Evolutionary conservation across 192 early-diverging fungal species (phyloP), one percentile per base, ranked within the genome.

Genomic region (Gryganskiella cystojenkinii): DNA sequence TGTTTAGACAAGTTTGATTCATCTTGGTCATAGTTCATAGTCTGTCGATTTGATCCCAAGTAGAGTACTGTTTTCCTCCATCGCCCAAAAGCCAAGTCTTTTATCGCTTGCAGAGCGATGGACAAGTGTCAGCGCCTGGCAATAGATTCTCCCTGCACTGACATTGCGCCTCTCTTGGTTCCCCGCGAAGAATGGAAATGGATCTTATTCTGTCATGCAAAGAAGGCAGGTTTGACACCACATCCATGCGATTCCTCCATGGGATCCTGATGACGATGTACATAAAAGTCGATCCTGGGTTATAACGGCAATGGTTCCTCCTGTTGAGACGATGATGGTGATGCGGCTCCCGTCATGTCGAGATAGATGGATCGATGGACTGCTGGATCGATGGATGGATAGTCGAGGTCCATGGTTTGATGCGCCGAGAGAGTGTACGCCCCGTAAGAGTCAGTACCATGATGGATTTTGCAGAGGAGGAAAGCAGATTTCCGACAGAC

Each of bases 361-460:
- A n/a, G n/a, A 42, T 25, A 24, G 58, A 27, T 44, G 58, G 27
- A 60, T 60, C 14, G 42, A 45, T 44, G 40, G 66, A 68, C 59
- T 44, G 66, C 35, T 51, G 45, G 46, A 40, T 52, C 13, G 20
- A 17, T 45, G 30, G 17, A 46, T 55, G 37, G 37, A 9, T 5
- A 40, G 37, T 40, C 37, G 37, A 9, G 37, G 37, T 50, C 61
- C 61, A 57, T 71, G 61, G 61, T 63, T 64, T 54, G 70, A 71
- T 71, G 70, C n/a, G n/a, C n/a, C n/a, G n/a, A n/a, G n/a, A n/a
- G n/a, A n/a, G n/a, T n/a, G n/a, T n/a, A 40, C 37, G 13, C 37
- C 7, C 37, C 13, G 5, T 40, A 40, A 40, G 37, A 13, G 37
- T 40, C n/a, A n/a, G 13, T 40, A 40, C 37, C 37, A 40, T 40